Percentiles rank a stretch among this genome's conserved stretches.
These are phyloP conservation scores for Antitrichia curtipendula DNA, from an alignment of 225 moss, liverwort and hornwort species.

Conservation along the genomic window DNA sequence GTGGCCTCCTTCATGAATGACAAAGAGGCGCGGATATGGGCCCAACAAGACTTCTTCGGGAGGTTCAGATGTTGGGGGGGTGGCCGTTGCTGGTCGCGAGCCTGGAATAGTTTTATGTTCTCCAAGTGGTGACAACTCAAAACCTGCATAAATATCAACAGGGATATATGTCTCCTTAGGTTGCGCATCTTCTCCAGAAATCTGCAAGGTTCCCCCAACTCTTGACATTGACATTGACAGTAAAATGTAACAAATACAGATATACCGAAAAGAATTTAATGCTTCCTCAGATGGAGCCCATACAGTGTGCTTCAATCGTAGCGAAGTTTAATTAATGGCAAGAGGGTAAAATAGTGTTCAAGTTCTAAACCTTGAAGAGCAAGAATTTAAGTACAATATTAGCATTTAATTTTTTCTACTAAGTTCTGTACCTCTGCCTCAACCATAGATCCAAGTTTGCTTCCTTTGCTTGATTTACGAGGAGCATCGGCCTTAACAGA, in stretches of 20 bases:
- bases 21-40: slow-evolving; percentile 69
- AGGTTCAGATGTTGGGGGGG: slow-evolving; percentile 15
- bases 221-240: neutral
- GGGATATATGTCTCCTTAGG: neutral
- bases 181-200: neutral
- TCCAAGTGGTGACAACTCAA: slow-evolving; percentile 3
- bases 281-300: neutral
- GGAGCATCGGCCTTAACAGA: neutral
- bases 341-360: neutral
- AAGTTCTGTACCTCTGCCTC: neutral
- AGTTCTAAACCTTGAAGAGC: neutral
- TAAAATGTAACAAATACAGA: neutral
- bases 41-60: slow-evolving; percentile 22
- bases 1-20: slow-evolving; percentile 81
- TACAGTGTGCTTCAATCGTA: neutral
- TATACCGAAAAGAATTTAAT: neutral
- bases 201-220: neutral
- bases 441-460: neutral
- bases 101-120: neutral
- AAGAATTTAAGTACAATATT: neutral
- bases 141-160: slow-evolving; percentile 22
- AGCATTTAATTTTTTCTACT: neutral
- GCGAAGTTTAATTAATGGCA: neutral
- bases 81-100: slow-evolving; percentile 13
- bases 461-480: slow-evolving; percentile 10